These are phyloP conservation scores for Termitomyces sp. DNA, from an alignment of 768 basidiomycete species.

Conservation along the genomic window DNA sequence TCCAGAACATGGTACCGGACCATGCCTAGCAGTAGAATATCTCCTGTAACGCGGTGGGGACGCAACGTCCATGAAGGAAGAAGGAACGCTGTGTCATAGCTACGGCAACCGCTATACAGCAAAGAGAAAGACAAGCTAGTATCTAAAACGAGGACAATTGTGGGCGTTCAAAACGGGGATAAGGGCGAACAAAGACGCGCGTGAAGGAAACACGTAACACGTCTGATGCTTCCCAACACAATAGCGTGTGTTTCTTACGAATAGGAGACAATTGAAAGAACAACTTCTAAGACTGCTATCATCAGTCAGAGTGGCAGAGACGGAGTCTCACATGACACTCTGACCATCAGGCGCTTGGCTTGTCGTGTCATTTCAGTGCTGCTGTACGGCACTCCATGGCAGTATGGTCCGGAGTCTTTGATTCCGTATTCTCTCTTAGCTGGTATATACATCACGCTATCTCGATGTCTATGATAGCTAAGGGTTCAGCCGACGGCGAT, in stretches of 20 bases:
- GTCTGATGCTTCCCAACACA: conserved; percentile 1
- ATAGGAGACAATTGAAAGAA: conserved; percentile 3
- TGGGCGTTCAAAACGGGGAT: conserved; percentile 4
- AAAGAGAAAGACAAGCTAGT: conserved; percentile 23
- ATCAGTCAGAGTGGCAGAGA: not conserved
- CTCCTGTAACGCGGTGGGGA: conserved; percentile 47
- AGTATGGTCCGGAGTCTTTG: not conserved
- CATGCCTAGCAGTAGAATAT: conserved; percentile 39
- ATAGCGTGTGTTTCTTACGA: not conserved
- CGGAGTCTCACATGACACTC: too few relatives aligned
- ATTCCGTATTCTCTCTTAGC: not conserved
- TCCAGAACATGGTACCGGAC: conserved; percentile 42
- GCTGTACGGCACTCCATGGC: not conserved
- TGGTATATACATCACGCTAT: conserved; percentile 28
- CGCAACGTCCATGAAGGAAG: conserved; percentile 36
- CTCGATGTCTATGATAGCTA: conserved; percentile 26
- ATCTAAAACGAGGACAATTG: conserved; percentile 19
- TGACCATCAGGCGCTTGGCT: too few relatives aligned
- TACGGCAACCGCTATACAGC: conserved; percentile 14
- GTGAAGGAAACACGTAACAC: conserved; percentile 6
- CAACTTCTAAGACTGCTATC: not conserved
- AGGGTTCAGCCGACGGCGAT: conserved; percentile 17
- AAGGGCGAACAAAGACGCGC: conserved; percentile 13
- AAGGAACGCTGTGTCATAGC: not conserved
- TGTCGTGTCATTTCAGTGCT: not conserved